A percentile compares a stretch with the other conserved stretches of the same genome.
phyloP scores from a whole-genome alignment of 2,329 filamentous ascomycete genomes.

The Fusarium odoratissimum region DNA sequence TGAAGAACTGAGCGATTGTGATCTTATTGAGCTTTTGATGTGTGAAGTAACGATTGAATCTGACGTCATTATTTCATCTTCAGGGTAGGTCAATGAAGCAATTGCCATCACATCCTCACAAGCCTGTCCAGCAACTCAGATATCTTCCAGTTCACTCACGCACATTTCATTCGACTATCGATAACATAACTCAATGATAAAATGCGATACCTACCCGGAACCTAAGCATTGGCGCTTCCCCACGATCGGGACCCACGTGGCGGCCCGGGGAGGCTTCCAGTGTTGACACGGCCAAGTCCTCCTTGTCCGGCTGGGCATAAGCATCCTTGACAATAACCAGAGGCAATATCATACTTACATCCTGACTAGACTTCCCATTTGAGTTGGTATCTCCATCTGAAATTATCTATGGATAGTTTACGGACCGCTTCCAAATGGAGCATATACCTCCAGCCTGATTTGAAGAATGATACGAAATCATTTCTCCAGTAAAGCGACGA shows the following conservation, averaged over 20 bases:
- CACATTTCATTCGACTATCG: accelerated
- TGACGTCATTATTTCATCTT: conserved; percentile 4
- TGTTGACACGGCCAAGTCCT: not conserved
- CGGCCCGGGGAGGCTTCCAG: not conserved
- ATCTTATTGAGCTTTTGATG: accelerated
- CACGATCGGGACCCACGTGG: not conserved
- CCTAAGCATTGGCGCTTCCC: not conserved
- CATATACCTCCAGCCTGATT: accelerated
- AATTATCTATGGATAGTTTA: not conserved
- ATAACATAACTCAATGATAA: not conserved
- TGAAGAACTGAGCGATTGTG: accelerated
- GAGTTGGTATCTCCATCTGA: too few relatives aligned
- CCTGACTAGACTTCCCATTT: too few relatives aligned
- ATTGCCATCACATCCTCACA: not conserved
- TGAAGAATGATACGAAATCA: not conserved
- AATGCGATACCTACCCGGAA: not conserved
- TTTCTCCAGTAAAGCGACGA: not conserved
- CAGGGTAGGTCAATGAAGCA: not conserved
- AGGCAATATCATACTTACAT: not conserved
- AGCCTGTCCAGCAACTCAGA: not conserved
- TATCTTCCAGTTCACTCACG: too few relatives aligned
- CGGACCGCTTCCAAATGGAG: accelerated
- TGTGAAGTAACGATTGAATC: not conserved
- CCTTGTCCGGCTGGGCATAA: not conserved
- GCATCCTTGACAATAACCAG: not conserved